Base-by-base conservation (phyloP, 2,329 filamentous ascomycete genomes). In the Teratosphaeria gauchensis region DNA sequence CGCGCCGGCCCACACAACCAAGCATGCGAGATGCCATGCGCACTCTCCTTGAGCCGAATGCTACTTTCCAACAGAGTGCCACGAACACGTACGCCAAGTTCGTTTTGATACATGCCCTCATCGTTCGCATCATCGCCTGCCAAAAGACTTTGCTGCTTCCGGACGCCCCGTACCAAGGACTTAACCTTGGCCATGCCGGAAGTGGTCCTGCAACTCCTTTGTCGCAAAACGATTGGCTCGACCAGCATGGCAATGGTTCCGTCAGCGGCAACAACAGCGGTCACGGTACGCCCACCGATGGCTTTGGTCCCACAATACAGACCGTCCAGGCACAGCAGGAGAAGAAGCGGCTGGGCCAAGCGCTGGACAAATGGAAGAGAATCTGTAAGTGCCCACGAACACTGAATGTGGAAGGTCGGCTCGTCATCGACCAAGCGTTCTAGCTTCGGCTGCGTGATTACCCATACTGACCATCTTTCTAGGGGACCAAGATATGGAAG, bases 81-180 rank as follows among this genome's bases (percentile, higher is more conserved):
- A 90, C 87, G 1, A 90, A 90, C 65, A 75, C 87, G 1, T 88
- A 85, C 66, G 85, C 84, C 38, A 90, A 90, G 67, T 90, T 90
- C 66, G 81, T 90, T 58, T 72, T 90, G 53, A 83, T 90, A 7
- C 87, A 90, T 66, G 83, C 82, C 12, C 75, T 91, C 56, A 78
- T 88, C 58, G 78, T 83, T 5, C 79, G 88, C 63, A 82, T 90
- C 62, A 82, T 78, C 75, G 73, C 75, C 57, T 72, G 76, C 51
- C 80, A 80, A 65, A 77, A 76, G 61, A 65, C 75, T 16, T 54
- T 69, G n/a, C 60, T 68, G 32, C 63, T 64, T 42, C 67, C 67
- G 8, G 65, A 70, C 19, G 61, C 59, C 19, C 56, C 61, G 9
- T 62, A 65, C 58, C 64, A 66, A 30, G 57, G 63, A 60, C 64